phyloP scores from a whole-genome alignment of 1,284 basidiomycete species.

The Meripilus lineatus region DNA sequence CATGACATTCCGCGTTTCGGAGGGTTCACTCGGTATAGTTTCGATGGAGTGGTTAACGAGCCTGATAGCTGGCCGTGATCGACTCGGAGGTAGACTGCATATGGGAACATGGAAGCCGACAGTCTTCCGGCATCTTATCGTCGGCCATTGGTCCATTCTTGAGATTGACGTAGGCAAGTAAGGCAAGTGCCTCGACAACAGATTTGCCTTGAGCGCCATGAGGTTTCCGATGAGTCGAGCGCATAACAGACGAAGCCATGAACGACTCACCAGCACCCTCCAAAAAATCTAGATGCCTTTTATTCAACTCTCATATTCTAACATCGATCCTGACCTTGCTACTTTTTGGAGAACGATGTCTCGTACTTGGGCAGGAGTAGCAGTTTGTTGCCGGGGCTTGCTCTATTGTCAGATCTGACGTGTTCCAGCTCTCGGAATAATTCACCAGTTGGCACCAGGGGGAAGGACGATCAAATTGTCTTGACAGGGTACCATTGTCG shows the following conservation, averaged over 20 bases:
- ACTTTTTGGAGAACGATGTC: constrained; percentile 84
- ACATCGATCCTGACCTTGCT: constrained; percentile 87
- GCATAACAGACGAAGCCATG: not conserved
- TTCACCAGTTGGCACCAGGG: too few relatives aligned
- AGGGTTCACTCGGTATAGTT: constrained; percentile 81
- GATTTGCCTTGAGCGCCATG: constrained; percentile 82
- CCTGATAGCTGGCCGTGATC: constrained; percentile 73
- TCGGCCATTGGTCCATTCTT: constrained; percentile 80
- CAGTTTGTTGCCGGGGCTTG: constrained; percentile 73
- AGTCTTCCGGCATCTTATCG: constrained; percentile 76
- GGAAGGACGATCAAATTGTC: too few relatives aligned
- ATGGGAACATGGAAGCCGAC: constrained; percentile 74
- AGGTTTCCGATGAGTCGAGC: not conserved
- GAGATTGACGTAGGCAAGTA: constrained; percentile 87
- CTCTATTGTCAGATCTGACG: constrained; percentile 38
- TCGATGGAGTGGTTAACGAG: constrained; percentile 70
- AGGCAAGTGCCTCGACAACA: constrained; percentile 87
- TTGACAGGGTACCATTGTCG: too few relatives aligned
- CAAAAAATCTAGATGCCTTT: constrained; percentile 97
- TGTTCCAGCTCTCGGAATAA: too few relatives aligned
- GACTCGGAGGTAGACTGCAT: constrained; percentile 87
- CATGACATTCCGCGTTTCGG: constrained; percentile 78
- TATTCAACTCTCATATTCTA: constrained; percentile 86
- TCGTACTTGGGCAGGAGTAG: constrained; percentile 71
- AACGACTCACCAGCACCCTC: constrained; percentile 76